phyloP scores from a whole-genome alignment of 2,329 filamentous ascomycete species.

The Acarospora socialis region DNA sequence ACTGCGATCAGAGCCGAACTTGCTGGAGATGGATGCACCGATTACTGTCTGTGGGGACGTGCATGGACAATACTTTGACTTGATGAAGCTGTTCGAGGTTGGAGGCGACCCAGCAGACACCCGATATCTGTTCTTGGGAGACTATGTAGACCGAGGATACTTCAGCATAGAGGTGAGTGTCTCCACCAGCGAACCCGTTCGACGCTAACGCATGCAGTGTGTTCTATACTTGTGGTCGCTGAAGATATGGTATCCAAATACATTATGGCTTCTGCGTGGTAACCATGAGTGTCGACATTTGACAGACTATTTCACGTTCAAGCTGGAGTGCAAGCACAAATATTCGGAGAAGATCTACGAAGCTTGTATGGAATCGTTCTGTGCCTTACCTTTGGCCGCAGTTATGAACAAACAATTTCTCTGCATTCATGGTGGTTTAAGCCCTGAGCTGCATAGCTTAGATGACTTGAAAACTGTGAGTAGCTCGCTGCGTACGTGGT shows the following conservation, averaged over 20 bases:
- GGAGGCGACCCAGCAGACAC: slow-evolving; percentile 94
- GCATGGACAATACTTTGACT: slow-evolving; percentile 95
- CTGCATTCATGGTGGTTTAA: slow-evolving; percentile 93
- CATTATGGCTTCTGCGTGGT: slow-evolving; percentile 88
- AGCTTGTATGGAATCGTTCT: slow-evolving; percentile 97
- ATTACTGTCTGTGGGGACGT: slow-evolving; percentile 98
- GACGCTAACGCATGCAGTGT: slow-evolving; percentile 41
- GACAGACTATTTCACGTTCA: slow-evolving; percentile 99
- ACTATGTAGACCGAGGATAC: slow-evolving; percentile 96
- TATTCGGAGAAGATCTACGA: slow-evolving; percentile 95
- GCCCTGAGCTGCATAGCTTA: slow-evolving; percentile 87
- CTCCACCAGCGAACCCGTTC: background rate
- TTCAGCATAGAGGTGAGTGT: slow-evolving; percentile 76
- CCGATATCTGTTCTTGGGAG: slow-evolving; percentile 88
- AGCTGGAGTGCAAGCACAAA: slow-evolving; percentile 99
- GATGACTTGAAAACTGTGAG: slow-evolving; percentile 81
- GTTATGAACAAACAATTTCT: slow-evolving; percentile 99
- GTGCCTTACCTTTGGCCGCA: slow-evolving; percentile 77
- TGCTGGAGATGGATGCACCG: slow-evolving; percentile 97
- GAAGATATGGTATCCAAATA: slow-evolving; percentile 98
- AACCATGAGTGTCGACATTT: slow-evolving; percentile 98
- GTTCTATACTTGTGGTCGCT: slow-evolving; percentile 94
- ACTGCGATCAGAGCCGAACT: slow-evolving; percentile 77
- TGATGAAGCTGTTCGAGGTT: slow-evolving; percentile 99
- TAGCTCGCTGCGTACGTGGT: slow-evolving; percentile 13